phyloP scores from a whole-genome alignment of 495 filamentous ascomycete genomes.

The Cercophora sp. region DNA sequence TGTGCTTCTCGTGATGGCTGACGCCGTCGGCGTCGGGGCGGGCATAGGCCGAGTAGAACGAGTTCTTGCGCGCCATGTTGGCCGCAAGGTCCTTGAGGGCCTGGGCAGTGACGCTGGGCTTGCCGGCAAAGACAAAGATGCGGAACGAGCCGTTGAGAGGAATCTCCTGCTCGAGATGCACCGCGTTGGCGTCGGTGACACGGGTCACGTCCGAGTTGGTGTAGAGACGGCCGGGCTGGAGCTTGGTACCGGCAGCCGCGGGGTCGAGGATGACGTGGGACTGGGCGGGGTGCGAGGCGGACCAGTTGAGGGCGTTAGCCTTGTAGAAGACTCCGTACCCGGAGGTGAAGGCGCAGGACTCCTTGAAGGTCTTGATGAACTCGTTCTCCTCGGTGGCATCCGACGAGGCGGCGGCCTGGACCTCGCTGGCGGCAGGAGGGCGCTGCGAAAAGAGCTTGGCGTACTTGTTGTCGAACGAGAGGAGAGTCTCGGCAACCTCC shows the following conservation, averaged over 20 bases:
- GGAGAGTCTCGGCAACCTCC: constrained; percentile 63
- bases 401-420: constrained; percentile 24
- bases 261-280: constrained; percentile 57
- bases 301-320: constrained; percentile 58
- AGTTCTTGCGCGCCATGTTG: constrained; percentile 58
- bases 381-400: constrained; percentile 55
- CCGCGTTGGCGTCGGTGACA: constrained; percentile 78
- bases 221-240: constrained; percentile 67
- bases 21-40: constrained; percentile 59
- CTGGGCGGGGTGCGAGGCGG: constrained; percentile 65
- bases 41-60: constrained; percentile 65
- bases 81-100: constrained; percentile 66
- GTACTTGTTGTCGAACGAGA: constrained; percentile 71
- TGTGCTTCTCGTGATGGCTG: constrained; percentile 73
- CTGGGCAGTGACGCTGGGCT: constrained; percentile 51
- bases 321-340: constrained; percentile 69
- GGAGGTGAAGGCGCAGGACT: constrained; percentile 66
- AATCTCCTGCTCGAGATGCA: constrained; percentile 83
- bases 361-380: constrained; percentile 66
- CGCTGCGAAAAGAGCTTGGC: constrained; percentile 63
- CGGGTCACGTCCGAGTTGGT: constrained; percentile 74
- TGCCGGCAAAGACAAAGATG: constrained; percentile 78
- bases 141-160: constrained; percentile 84
- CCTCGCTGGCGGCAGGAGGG: constrained; percentile 49
- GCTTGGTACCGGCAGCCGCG: constrained; percentile 49